A percentile compares a stretch with the other conserved stretches of the same genome.
phyloP scores from a whole-genome alignment of 2,329 filamentous ascomycete genomes.

The Penicillium concentricum region DNA sequence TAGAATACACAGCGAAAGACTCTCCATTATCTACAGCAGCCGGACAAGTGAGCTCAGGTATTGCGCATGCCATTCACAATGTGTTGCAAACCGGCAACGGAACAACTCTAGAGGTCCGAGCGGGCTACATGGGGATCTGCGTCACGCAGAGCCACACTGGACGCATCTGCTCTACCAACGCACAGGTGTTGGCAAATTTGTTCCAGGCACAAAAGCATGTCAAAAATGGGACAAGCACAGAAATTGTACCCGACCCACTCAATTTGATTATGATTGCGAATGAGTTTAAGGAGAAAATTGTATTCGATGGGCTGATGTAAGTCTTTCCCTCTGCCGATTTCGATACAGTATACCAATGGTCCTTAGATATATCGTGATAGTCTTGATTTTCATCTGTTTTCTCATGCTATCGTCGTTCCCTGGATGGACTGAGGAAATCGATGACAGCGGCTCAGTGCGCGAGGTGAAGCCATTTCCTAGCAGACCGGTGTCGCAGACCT shows the following conservation, averaged over 20 bases:
- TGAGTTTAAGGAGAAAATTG: slow-evolving; percentile 14
- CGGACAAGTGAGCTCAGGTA: slow-evolving; percentile 5
- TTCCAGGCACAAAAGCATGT: background rate
- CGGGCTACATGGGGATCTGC: slow-evolving; percentile 16
- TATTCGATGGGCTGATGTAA: slow-evolving; percentile 19
- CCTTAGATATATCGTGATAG: background rate
- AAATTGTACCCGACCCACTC: slow-evolving; percentile 8
- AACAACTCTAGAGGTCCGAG: slow-evolving; percentile 10
- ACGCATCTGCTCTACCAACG: slow-evolving; percentile 7
- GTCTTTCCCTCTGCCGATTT: background rate
- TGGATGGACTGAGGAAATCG: background rate
- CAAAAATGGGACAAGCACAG: background rate
- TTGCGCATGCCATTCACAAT: slow-evolving; percentile 11
- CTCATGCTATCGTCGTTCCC: background rate
- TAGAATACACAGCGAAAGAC: slow-evolving; percentile 3
- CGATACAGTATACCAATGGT: background rate
- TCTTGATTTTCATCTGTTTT: background rate
- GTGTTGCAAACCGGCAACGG: slow-evolving; percentile 5
- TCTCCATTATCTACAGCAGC: background rate
- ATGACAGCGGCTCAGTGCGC: accelerated
- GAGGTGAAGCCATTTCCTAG: background rate
- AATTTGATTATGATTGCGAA: slow-evolving; percentile 19
- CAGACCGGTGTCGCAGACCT: background rate
- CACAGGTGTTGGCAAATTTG: slow-evolving; percentile 3
- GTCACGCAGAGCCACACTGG: background rate